A percentile compares a stretch with the other conserved stretches of the same genome.
phyloP scores from a whole-genome alignment of 176 grass and related monocot species.

The Guadua angustifolia region DNA sequence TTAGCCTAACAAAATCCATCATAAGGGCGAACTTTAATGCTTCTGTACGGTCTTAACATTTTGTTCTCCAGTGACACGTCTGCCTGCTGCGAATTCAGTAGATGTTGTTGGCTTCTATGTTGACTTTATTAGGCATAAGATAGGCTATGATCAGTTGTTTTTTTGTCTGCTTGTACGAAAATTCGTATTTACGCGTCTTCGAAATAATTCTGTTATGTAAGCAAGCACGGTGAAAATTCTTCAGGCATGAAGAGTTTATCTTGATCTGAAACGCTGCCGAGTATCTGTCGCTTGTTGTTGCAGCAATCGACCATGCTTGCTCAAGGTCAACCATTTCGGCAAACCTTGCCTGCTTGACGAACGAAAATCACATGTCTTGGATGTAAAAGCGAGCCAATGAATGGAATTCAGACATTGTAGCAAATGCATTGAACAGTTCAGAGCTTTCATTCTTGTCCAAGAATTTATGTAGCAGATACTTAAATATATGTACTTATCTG shows the following conservation, averaged over 20 bases:
- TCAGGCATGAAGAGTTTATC: slow-evolving; percentile 5
- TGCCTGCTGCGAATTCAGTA: slow-evolving; percentile 30
- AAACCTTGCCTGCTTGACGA: slow-evolving; percentile 43
- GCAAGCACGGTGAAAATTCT: slow-evolving; percentile 30
- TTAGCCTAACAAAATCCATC: slow-evolving; percentile 32
- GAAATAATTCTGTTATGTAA: slow-evolving; percentile 15
- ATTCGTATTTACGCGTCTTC: slow-evolving; percentile 17
- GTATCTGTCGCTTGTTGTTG: slow-evolving; percentile 49
- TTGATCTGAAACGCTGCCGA: slow-evolving; percentile 34
- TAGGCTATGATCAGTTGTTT: slow-evolving; percentile 19
- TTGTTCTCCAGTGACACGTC: slow-evolving; percentile 29
- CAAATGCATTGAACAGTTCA: neutral
- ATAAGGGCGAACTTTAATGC: neutral
- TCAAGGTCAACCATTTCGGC: slow-evolving; percentile 53
- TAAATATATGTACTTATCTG: neutral
- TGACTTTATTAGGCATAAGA: slow-evolving; percentile 32
- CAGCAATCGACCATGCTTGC: slow-evolving; percentile 29
- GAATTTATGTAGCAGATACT: neutral
- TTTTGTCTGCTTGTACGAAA: neutral
- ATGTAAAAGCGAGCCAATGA: slow-evolving; percentile 10
- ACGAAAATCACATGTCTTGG: slow-evolving; percentile 37
- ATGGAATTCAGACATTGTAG: neutral
- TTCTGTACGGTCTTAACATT: neutral
- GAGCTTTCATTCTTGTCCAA: neutral
- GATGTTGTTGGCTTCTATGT: slow-evolving; percentile 31